Conservation (phyloP, 2,329 filamentous ascomycete species). For the Colletotrichum camelliae region DNA sequence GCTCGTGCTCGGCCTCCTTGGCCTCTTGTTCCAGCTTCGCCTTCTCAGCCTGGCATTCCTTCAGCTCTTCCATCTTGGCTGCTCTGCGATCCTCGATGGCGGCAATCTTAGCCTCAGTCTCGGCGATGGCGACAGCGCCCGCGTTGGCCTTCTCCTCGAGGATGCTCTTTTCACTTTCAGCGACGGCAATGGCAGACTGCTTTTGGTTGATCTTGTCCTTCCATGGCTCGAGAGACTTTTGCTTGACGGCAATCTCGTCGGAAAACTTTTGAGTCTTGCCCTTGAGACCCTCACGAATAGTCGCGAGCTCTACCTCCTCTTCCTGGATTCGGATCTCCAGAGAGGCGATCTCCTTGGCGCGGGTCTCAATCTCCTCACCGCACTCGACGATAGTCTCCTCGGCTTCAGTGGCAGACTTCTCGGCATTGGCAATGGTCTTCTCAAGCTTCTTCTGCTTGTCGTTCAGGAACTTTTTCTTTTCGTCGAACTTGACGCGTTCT, state of each 20-base stretch:
- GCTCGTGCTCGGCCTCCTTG: constrained; percentile 72
- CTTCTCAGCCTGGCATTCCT: constrained; percentile 77
- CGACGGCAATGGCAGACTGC: constrained; percentile 90
- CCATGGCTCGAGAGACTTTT: constrained; percentile 96
- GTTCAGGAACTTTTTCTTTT: constrained; percentile 92
- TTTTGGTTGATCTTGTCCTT: constrained; percentile 97
- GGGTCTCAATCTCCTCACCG: constrained; percentile 77
- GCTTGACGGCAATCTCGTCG: constrained; percentile 88
- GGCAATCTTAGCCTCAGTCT: constrained; percentile 80
- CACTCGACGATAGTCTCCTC: constrained; percentile 81
- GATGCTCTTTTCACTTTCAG: constrained; percentile 93
- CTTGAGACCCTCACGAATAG: constrained; percentile 86
- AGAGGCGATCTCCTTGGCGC: constrained; percentile 73
- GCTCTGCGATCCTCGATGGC: constrained; percentile 74
- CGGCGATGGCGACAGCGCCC: constrained; percentile 82
- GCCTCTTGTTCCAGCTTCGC: constrained; percentile 76
- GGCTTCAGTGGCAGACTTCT: constrained; percentile 76
- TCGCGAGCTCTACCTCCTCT: constrained; percentile 82
- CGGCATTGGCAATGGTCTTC: constrained; percentile 81
- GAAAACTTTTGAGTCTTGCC: constrained; percentile 96
- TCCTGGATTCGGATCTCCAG: constrained; percentile 78
- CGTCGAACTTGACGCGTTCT: constrained; percentile 95
- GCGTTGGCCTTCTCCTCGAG: constrained; percentile 88
- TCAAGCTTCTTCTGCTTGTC: constrained; percentile 95
- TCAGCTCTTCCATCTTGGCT: constrained; percentile 75